phyloP scores from a whole-genome alignment of 2,329 filamentous ascomycete species.

The Dryadomyces quercivorus region DNA sequence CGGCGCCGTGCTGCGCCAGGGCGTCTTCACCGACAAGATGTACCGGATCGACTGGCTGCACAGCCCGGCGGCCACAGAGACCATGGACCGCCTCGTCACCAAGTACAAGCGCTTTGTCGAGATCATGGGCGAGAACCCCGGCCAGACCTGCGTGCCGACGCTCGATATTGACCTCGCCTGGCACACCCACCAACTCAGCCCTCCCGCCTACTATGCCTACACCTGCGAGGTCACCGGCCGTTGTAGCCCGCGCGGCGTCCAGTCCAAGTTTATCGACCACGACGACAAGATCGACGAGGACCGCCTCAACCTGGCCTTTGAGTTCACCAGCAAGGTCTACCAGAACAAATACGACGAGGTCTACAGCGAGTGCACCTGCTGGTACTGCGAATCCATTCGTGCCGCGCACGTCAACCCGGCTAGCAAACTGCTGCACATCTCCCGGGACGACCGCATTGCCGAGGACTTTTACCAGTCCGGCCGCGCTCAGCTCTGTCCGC shows the following conservation, averaged over 20 bases:
- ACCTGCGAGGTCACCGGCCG: constrained; percentile 28
- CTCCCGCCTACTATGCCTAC: constrained; percentile 48
- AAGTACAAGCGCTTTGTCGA: constrained; percentile 55
- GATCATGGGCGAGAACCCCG: constrained; percentile 39
- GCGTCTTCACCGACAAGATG: constrained; percentile 62
- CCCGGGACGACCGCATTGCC: constrained; percentile 30
- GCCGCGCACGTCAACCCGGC: constrained; percentile 37
- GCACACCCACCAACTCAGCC: constrained; percentile 70
- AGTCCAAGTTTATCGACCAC: constrained; percentile 56
- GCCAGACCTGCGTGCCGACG: constrained; percentile 50
- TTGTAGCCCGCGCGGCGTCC: neutral
- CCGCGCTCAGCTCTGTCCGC: constrained; percentile 34
- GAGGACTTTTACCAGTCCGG: constrained; percentile 37
- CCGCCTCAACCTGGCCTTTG: constrained; percentile 51
- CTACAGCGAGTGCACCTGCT: constrained; percentile 69
- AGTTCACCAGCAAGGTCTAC: constrained; percentile 61
- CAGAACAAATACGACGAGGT: constrained; percentile 50
- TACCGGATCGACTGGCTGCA: constrained; percentile 64
- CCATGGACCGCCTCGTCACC: constrained; percentile 49
- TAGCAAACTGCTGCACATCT: constrained; percentile 31
- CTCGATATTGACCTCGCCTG: constrained; percentile 65
- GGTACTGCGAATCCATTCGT: constrained; percentile 68
- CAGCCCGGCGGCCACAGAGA: constrained; percentile 49
- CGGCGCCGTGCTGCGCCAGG: constrained; percentile 54
- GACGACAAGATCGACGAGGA: constrained; percentile 71